phyloP scores from a whole-genome alignment of 2,329 filamentous ascomycete genomes.

The Ceratocystis eucalypticola region DNA sequence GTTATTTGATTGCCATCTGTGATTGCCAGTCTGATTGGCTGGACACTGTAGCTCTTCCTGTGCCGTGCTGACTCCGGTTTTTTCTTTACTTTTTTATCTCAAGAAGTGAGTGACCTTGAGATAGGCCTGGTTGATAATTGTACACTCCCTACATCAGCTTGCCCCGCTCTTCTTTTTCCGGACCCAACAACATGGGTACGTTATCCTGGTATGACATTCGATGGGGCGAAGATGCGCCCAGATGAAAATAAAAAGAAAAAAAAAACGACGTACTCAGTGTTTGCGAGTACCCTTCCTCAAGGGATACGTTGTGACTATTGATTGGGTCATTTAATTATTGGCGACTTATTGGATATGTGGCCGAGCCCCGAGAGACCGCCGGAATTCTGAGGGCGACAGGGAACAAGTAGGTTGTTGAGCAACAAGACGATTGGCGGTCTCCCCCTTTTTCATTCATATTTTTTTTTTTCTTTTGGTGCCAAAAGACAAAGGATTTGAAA shows the following conservation, averaged over 20 bases:
- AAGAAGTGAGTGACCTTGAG: background rate
- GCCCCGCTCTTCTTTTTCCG: background rate
- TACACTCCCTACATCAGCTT: background rate
- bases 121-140: background rate
- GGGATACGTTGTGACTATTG: background rate
- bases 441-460: background rate
- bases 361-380: conserved; percentile 3
- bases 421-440: background rate
- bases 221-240: background rate
- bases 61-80: background rate
- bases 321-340: background rate
- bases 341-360: background rate
- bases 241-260: background rate
- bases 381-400: background rate
- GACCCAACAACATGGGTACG: background rate
- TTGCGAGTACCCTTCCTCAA: background rate
- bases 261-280: background rate
- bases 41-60: background rate
- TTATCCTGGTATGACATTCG: background rate
- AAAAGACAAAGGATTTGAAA: background rate
- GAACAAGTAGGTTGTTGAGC: background rate
- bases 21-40: background rate
- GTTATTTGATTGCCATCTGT: background rate
- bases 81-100: background rate
- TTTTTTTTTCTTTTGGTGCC: background rate